Percentiles rank a stretch among this genome's conserved stretches.
Conservation (phyloP, 768 basidiomycete genomes). For the Dioszegia aurantiaca region DNA sequence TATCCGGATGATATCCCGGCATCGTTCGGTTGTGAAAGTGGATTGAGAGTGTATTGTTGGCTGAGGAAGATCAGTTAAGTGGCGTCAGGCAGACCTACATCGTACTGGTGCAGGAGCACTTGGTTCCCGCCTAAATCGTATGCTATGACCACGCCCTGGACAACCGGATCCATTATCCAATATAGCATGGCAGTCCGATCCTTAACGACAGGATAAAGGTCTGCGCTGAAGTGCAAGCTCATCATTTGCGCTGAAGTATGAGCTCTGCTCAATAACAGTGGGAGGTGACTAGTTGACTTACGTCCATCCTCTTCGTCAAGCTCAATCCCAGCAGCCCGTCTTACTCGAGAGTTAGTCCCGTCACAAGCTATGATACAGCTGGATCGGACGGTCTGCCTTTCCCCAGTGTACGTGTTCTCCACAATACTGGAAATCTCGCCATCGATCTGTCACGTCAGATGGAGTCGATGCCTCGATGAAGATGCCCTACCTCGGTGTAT, state of each 20-base stretch:
- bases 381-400: conserved; percentile 2
- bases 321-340: conserved; percentile 7
- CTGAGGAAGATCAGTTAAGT: neutral
- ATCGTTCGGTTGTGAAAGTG: conserved; percentile 13
- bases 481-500: conserved; percentile 5
- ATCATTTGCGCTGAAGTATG: conserved; percentile 15
- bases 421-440: neutral
- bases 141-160: conserved; percentile 15
- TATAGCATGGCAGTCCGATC: conserved; percentile 16
- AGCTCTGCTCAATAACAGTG: neutral
- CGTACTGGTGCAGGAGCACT: conserved; percentile 16
- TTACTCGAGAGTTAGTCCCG: conserved; percentile 14
- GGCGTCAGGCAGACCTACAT: neutral
- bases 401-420: conserved; percentile 15
- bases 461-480: neutral
- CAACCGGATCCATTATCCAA: conserved; percentile 20
- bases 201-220: conserved; percentile 15
- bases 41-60: conserved; percentile 7
- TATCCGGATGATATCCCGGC: conserved; percentile 12
- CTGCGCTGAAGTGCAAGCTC: conserved; percentile 16
- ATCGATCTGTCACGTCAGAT: conserved; percentile 1
- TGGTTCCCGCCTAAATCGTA: conserved; percentile 20
- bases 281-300: neutral
- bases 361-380: conserved; percentile 16
- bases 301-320: conserved; percentile 14